Conservation (phyloP, 2,329 filamentous ascomycete species). For the Apiospora pterosperma region DNA sequence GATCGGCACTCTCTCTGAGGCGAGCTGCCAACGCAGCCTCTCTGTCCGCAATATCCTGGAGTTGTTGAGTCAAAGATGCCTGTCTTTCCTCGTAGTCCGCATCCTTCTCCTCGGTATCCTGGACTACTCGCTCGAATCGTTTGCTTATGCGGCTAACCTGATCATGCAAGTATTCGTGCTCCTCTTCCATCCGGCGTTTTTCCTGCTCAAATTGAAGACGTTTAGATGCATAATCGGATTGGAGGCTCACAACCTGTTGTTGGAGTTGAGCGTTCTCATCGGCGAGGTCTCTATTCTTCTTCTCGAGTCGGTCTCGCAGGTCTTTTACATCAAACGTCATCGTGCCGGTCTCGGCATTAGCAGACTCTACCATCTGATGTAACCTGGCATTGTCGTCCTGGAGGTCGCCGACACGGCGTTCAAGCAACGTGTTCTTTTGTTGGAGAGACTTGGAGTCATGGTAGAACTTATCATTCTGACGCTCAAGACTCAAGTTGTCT, state of each 20-base stretch:
- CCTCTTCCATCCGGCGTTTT: conserved; percentile 14
- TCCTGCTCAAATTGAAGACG: conserved; percentile 16
- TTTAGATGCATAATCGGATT: conserved; percentile 15
- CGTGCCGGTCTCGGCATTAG: conserved; percentile 15
- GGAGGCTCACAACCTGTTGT: conserved; percentile 18
- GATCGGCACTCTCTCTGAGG: conserved; percentile 16
- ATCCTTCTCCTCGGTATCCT: conserved; percentile 24
- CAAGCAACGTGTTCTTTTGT: conserved; percentile 43
- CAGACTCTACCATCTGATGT: conserved; percentile 42
- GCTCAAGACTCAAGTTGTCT: conserved; percentile 50
- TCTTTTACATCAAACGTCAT: conserved; percentile 19
- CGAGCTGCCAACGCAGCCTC: conserved; percentile 16
- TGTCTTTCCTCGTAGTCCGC: conserved; percentile 15
- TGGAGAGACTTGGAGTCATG: conserved; percentile 40
- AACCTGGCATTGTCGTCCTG: conserved; percentile 44
- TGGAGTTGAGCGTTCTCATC: conserved; percentile 21
- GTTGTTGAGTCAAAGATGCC: conserved; percentile 16
- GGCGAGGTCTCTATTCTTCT: conserved; percentile 17
- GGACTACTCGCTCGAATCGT: conserved; percentile 24
- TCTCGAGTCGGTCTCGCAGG: conserved; percentile 18
- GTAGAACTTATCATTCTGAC: conserved; percentile 53
- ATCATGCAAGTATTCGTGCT: conserved; percentile 32
- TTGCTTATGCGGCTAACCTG: conserved; percentile 37
- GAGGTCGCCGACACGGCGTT: conserved; percentile 42
- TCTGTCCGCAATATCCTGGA: conserved; percentile 17